Evolutionary conservation across 2,329 filamentous ascomycete species (phyloP).

Genomic region (Pseudomassariella vexata): DNA sequence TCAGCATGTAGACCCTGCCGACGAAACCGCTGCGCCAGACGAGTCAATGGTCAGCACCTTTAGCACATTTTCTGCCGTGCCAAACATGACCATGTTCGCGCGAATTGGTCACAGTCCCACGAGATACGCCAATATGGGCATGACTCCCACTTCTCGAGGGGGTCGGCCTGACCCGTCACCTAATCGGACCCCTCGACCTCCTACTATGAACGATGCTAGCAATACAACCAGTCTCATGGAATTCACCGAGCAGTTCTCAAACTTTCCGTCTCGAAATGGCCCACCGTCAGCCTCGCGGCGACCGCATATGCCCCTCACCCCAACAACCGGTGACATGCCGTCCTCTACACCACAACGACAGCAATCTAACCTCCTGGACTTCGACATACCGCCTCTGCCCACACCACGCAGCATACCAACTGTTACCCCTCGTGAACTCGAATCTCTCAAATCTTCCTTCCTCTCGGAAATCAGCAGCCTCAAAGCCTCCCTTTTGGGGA

Average conservation of each 20-base stretch:
- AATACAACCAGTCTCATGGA: conserved; percentile 78
- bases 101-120: conserved; percentile 62
- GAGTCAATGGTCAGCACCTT: conserved; percentile 76
- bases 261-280: conserved; percentile 17
- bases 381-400: conserved; percentile 88
- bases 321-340: conserved; percentile 17
- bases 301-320: conserved; percentile 39
- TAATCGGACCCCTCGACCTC: conserved; percentile 28
- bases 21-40: conserved; percentile 49
- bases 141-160: conserved; percentile 31
- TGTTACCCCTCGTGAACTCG: conserved; percentile 86
- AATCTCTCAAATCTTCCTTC: conserved; percentile 85
- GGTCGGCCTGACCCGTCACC: conserved; percentile 27
- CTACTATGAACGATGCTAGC: conserved; percentile 33
- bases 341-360: conserved; percentile 42
- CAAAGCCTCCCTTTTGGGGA: conserved; percentile 83
- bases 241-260: conserved; percentile 68
- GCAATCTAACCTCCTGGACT: conserved; percentile 73
- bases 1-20: conserved; percentile 13
- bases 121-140: conserved; percentile 39
- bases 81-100: conserved; percentile 79
- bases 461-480: conserved; percentile 92
- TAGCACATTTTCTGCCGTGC: conserved; percentile 84
- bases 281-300: conserved; percentile 34
- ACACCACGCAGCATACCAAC: conserved; percentile 88